Evolutionary conservation across 2,329 filamentous ascomycete species (phyloP), one percentile per base, ranked within the genome.

Genomic region (Fusarium udum): DNA sequence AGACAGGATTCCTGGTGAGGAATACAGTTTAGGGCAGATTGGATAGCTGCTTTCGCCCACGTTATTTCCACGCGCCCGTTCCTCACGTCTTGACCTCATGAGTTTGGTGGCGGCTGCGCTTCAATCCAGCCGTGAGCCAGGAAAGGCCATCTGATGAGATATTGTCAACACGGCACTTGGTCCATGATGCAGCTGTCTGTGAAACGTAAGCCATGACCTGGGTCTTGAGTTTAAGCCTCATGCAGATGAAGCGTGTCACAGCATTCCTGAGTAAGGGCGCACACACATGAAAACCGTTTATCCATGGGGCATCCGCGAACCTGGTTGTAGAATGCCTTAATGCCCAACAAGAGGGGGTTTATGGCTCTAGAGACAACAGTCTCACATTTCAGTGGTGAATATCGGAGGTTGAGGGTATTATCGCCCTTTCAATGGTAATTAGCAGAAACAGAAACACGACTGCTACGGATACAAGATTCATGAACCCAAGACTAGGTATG

Each of bases 201-300:
- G 48, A 72, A 56, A 58, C 36, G 40, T 26, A 63, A 61, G 40
- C 57, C 61, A 61, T 66, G 70, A 56, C 60, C 52, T 73, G 36
- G 45, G 43, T 31, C 60, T 58, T 46, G 34, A 70, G 60, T 62
- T 70, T 52, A 68, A 73, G 65, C 65, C 60, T 55, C 56, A 48
- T 71, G 52, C 58, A 57, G 55, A 69, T 48, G 48, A 51, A 48
- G 65, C 49, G 62, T 68, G 42, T 62, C 52, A 71, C 66, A 67
- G 39, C 70, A 67, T 73, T 71, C 26, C 53, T 55, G 59, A 53
- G 39, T 32, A 40, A 48, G 22, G 42, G 31, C 26, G 26, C 40
- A 48, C 46, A 58, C 28, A 43, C 40, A 31, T 36, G 57, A 65
- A 69, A 65, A 61, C 61, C 53, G 66, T 71, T 73, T 61, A 31